Evolutionary conservation across 1,284 basidiomycete genomes (phyloP), one percentile per base, ranked within the genome.

Genomic region (Ustilago shanxiensis): DNA sequence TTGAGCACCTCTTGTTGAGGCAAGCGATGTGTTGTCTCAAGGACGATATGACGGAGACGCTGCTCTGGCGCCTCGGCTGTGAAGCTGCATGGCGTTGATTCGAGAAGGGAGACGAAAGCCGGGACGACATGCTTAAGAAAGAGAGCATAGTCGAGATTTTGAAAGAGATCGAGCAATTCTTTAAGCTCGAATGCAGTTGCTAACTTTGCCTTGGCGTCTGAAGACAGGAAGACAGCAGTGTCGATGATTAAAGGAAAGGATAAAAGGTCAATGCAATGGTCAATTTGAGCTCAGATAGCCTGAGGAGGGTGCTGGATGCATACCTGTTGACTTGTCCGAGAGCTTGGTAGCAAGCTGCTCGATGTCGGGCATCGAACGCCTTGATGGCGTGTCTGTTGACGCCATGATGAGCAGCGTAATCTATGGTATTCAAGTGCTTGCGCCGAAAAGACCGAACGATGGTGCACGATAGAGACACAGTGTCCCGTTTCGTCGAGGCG

Each of bases 1-100:
- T 93, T 90, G 53, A 95, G 89, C 10, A 90, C 88, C 67, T 99
- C 96, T 57, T 91, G 91, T 60, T 92, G 90, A 1, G 95, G 95
- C 14, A 98, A 89, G 28, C 95, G 92, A 86, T 96, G 93, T 26
- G 98, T 77, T 26, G 81, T 80, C 63, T 84, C 83, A 50, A 85
- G 71, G 28, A 84, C 54, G 13, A 73, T 91, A n/a, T 90, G 90
- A 31, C 92, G 87, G 39, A 91, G 88, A 22, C 88, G 83, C 72
- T 91, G 95, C 86, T 98, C 96, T 18, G 90, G 86, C 16, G 90
- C 90, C 73, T 95, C 93, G 82, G 92, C 93, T 52, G 90, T 89
- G 81, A 93, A 91, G 2, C 93, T 90, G 24, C 92, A 90, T 77
- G 93, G 91, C 58, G 92, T 92, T 24, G 91, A 91, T 33, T 91